Base-by-base conservation (phyloP, 345 rosid species). In the Aurinia saxatilis region DNA sequence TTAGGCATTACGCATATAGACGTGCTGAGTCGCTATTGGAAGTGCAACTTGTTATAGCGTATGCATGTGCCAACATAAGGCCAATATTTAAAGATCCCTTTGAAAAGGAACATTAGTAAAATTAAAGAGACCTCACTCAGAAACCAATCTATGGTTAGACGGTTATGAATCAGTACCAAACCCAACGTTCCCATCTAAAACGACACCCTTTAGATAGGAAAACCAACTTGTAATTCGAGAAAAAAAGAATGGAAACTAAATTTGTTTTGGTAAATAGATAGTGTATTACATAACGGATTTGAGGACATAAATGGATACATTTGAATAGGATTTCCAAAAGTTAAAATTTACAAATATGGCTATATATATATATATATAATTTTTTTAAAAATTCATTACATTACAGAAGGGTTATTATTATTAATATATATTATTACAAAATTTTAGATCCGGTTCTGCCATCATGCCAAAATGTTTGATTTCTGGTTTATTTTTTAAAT, bases 1-100 rank as follows among this genome's bases (percentile, higher is more conserved):
- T 68, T 68, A 59, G 33, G 37, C 55, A 60, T 27, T 60, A 44
- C 44, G 37, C 17, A 66, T 29, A 8, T 36, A 27, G 13, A 13
- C 18, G 57, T 57, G 57, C 14, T 14, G 63, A 17, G 69, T 70
- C 69, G 46, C 65, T 56, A 48, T 70, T 15, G 47, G 52, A 33
- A 11, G 7, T 10, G 74, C 74, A 54, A 63, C 65, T 70, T 63
- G 74, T 29, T 38, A 61, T 13, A 44, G 30, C 45, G 15, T 31
- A 46, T 9, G 65, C 74, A 70, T 63, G 74, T 70, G 74, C 74
- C 31, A 70, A 70, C 59, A 48, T 70, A 41, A 70, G 69, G 69
- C 69, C 58, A 63, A 56, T 34, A 55, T 70, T 49, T 31, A 63
- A 70, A 63, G 65, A 48, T 4, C 50, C 36, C 21, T 10, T 51